Evolutionary conservation across 106 monocot species (phyloP).

Genomic region (Acorus gramineus): DNA sequence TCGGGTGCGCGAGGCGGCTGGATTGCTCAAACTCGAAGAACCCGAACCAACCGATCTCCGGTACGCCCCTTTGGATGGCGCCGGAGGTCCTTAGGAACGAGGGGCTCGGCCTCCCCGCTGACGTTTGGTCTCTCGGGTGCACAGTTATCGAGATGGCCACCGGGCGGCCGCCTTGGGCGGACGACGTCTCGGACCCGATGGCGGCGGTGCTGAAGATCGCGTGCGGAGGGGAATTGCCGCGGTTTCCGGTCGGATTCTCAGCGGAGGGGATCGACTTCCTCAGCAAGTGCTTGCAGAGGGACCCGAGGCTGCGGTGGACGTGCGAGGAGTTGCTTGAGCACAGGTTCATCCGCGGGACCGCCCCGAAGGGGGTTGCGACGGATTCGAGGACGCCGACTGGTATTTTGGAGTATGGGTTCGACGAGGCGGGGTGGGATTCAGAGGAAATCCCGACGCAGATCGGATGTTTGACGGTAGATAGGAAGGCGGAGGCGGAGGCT

Average conservation of each 20-base stretch:
- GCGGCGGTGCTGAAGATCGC: neutral
- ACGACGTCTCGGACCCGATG: neutral
- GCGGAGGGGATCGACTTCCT: constrained; percentile 6
- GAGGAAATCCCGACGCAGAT: too few relatives aligned
- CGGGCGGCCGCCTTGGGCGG: neutral
- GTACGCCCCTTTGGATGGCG: constrained; percentile 7
- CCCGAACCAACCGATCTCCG: neutral
- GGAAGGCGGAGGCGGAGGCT: too few relatives aligned
- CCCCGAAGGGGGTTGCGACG: too few relatives aligned
- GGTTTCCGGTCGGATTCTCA: neutral
- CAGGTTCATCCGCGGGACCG: too few relatives aligned
- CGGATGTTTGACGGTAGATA: too few relatives aligned
- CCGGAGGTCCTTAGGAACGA: neutral
- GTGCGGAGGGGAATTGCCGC: neutral
- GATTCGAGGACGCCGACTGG: too few relatives aligned
- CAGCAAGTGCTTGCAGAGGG: constrained; percentile 1
- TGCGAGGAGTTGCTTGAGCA: neutral
- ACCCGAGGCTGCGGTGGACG: constrained; percentile 5
- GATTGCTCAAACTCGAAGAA: neutral
- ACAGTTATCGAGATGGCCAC: constrained; percentile 8
- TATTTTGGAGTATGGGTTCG: too few relatives aligned
- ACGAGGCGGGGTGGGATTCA: too few relatives aligned
- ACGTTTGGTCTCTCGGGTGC: constrained; percentile 7
- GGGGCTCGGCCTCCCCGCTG: neutral
- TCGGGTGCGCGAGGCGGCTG: constrained; percentile 1